Conservation (phyloP, 352 stramenopile species). For the Globisporangium mamillatum region DNA sequence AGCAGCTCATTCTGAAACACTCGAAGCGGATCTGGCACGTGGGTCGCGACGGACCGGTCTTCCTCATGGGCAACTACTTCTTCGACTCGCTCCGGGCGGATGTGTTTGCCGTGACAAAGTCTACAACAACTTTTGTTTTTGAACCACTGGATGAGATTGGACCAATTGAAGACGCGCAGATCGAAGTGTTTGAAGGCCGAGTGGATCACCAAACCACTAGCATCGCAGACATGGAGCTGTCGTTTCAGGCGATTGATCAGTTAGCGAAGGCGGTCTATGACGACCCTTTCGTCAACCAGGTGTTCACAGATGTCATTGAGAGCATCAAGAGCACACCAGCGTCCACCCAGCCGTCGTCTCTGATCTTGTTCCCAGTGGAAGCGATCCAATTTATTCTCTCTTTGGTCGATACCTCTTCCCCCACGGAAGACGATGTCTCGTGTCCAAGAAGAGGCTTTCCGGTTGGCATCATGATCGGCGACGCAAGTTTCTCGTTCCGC, state of each 20-base stretch:
- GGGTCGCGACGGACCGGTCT: constrained; percentile 47
- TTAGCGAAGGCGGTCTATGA: constrained; percentile 28
- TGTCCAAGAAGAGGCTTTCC: constrained; percentile 13
- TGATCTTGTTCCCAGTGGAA: constrained; percentile 72
- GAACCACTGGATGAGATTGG: not conserved
- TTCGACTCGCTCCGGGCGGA: constrained; percentile 73
- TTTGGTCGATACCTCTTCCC: constrained; percentile 16
- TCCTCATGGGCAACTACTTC: constrained; percentile 86
- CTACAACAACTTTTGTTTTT: not conserved
- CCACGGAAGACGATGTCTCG: constrained; percentile 1
- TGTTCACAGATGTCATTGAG: constrained; percentile 35
- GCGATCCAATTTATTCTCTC: constrained; percentile 52
- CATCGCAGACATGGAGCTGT: constrained; percentile 56
- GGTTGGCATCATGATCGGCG: constrained; percentile 37
- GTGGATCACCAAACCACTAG: constrained; percentile 39
- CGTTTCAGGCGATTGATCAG: constrained; percentile 27
- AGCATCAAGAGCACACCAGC: constrained; percentile 17
- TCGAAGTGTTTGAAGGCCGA: constrained; percentile 37
- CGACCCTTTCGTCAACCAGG: constrained; percentile 34
- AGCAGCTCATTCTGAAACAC: constrained; percentile 34
- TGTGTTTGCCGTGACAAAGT: constrained; percentile 46
- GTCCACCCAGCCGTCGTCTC: constrained; percentile 23
- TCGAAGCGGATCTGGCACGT: constrained; percentile 33
- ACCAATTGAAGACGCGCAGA: not conserved
- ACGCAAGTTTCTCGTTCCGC: constrained; percentile 60